phyloP scores from a whole-genome alignment of 1,139 yeast species.

The Hyphopichia fennica region DNA sequence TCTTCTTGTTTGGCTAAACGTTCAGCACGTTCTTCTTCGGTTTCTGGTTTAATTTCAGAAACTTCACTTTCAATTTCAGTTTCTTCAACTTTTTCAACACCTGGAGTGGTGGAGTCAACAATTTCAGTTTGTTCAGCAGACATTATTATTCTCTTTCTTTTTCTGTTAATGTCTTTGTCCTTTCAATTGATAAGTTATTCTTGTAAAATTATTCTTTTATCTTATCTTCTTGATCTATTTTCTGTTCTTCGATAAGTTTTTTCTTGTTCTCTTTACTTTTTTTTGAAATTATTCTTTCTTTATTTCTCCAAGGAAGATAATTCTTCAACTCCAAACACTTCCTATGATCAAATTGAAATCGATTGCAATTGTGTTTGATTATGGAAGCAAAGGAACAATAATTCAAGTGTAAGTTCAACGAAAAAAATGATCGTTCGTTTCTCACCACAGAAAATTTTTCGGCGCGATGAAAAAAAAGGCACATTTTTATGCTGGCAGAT shows the following conservation, averaged over 20 bases:
- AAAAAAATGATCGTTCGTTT: neutral
- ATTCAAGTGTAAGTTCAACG: neutral
- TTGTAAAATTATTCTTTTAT: neutral
- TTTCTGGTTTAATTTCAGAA: constrained; percentile 10
- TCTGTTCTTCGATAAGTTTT: neutral
- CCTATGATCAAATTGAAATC: neutral
- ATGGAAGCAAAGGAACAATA: neutral
- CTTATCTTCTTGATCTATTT: neutral
- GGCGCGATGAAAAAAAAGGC: neutral
- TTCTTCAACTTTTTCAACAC: constrained; percentile 1
- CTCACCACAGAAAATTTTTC: neutral
- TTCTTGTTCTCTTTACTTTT: neutral
- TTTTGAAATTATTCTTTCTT: neutral
- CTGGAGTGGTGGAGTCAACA: neutral
- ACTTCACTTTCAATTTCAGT: constrained; percentile 6
- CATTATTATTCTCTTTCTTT: neutral
- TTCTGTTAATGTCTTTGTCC: neutral
- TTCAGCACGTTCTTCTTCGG: constrained; percentile 29
- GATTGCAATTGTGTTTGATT: neutral
- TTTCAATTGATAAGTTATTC: neutral
- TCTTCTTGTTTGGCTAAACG: constrained; percentile 33
- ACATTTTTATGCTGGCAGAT: neutral
- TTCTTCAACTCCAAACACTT: neutral
- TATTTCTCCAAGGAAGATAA: neutral
- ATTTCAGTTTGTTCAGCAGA: constrained; percentile 1